A percentile compares a stretch with the other conserved stretches of the same genome.
Conservation (phyloP, 495 filamentous ascomycete species). For the Aspergillus coremiiformis region DNA sequence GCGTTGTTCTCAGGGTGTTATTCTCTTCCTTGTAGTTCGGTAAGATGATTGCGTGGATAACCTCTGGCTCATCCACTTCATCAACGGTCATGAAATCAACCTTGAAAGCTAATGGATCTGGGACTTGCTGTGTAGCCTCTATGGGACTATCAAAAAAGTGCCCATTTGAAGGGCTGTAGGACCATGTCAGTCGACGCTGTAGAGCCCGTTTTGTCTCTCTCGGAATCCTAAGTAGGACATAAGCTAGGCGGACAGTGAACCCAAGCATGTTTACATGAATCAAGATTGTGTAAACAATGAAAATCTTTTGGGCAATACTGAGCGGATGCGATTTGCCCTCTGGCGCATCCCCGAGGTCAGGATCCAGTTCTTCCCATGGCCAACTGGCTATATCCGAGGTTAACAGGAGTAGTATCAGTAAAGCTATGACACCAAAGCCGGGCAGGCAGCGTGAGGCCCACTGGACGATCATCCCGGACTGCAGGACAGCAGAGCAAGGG, state of each 20-base stretch:
- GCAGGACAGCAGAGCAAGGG: background rate
- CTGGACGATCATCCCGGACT: background rate
- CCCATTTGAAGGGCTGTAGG: background rate
- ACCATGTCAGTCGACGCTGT: constrained; percentile 16
- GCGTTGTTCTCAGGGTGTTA: constrained; percentile 54
- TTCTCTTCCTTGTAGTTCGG: constrained; percentile 66
- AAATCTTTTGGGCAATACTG: constrained; percentile 22
- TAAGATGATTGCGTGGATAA: constrained; percentile 58
- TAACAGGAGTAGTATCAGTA: constrained; percentile 18
- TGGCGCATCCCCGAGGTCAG: background rate
- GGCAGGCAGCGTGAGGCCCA: constrained; percentile 34
- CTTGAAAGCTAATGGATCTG: constrained; percentile 9
- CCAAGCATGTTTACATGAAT: constrained; percentile 25
- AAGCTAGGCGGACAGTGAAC: constrained; percentile 28
- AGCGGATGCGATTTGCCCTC: constrained; percentile 13
- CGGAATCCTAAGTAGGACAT: constrained; percentile 20
- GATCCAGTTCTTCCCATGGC: constrained; percentile 15
- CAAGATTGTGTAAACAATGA: constrained; percentile 25
- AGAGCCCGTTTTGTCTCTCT: constrained; percentile 18
- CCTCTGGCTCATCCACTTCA: constrained; percentile 17
- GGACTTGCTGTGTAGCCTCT: background rate
- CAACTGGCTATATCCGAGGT: constrained; percentile 21
- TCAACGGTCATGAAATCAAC: background rate
- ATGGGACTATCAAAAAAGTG: background rate
- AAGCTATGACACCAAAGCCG: constrained; percentile 29